Evolutionary conservation across 352 stramenopile species (phyloP).

Genomic region (Phytophthora multivora): DNA sequence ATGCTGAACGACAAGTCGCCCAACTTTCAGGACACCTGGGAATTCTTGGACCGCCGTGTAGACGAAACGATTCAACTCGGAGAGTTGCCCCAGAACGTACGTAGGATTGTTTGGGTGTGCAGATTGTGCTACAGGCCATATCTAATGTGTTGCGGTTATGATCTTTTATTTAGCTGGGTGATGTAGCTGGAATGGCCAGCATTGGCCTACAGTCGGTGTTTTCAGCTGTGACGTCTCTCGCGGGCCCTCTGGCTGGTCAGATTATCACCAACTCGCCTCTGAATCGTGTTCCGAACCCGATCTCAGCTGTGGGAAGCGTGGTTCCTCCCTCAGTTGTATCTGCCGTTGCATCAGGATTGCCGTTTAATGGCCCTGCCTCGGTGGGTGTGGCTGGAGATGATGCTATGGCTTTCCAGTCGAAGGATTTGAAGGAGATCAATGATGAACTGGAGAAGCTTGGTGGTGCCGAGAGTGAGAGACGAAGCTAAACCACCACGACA

Average conservation of each 20-base stretch:
- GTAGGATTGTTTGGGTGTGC: conserved; percentile 20
- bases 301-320: conserved; percentile 60
- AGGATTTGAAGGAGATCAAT: conserved; percentile 72
- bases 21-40: conserved; percentile 80
- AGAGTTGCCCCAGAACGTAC: conserved; percentile 81
- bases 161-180: conserved; percentile 48
- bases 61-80: conserved; percentile 84
- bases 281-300: conserved; percentile 74
- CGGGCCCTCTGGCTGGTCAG: conserved; percentile 68
- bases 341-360: conserved; percentile 48
- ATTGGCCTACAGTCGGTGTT: conserved; percentile 82
- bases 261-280: conserved; percentile 75
- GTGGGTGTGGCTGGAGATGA: conserved; percentile 20
- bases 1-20: conserved; percentile 83
- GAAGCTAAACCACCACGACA: conserved; percentile 21
- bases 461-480: conserved; percentile 32
- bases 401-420: conserved; percentile 50
- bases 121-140: not conserved
- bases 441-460: conserved; percentile 74
- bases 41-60: conserved; percentile 81
- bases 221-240: conserved; percentile 77
- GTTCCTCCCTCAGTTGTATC: conserved; percentile 55
- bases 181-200: conserved; percentile 78
- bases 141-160: conserved; percentile 2
- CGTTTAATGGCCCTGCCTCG: conserved; percentile 24